Evolutionary conservation across 345 rosid genomes (phyloP).

Genomic region (Nephelium lappaceum): DNA sequence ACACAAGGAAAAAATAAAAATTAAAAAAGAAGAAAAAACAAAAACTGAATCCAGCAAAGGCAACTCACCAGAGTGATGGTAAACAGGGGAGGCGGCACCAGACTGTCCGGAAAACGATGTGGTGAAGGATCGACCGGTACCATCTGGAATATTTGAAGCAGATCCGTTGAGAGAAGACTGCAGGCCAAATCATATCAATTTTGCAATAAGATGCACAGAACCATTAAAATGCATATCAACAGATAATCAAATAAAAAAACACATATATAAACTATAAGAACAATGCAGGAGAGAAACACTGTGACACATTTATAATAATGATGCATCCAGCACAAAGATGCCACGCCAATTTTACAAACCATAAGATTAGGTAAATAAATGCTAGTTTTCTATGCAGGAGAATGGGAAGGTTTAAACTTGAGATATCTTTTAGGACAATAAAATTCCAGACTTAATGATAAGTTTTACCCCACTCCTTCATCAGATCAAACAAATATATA

Average conservation of each 20-base stretch:
- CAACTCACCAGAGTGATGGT: conserved; percentile 72
- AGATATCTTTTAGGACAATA: neutral
- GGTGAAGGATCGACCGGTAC: conserved; percentile 71
- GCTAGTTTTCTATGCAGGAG: neutral
- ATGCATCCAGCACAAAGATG: conserved; percentile 10
- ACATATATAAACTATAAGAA: neutral
- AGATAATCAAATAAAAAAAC: neutral
- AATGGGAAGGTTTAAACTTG: neutral
- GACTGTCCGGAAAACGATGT: conserved; percentile 93
- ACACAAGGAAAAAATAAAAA: neutral
- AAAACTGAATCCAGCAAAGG: conserved; percentile 13
- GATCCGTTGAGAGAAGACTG: conserved; percentile 93
- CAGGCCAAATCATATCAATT: conserved; percentile 28
- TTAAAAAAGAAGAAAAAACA: no score
- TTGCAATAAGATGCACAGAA: neutral
- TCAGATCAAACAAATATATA: neutral
- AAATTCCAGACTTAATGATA: neutral
- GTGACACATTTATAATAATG: neutral
- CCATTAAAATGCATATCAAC: neutral
- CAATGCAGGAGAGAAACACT: neutral
- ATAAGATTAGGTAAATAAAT: neutral
- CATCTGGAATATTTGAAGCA: conserved; percentile 86
- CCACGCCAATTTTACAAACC: neutral
- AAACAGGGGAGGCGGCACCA: conserved; percentile 86
- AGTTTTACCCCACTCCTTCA: neutral